These are phyloP conservation scores for Populus simonii DNA, from an alignment of 345 rosid species.

Conservation along the genomic window DNA sequence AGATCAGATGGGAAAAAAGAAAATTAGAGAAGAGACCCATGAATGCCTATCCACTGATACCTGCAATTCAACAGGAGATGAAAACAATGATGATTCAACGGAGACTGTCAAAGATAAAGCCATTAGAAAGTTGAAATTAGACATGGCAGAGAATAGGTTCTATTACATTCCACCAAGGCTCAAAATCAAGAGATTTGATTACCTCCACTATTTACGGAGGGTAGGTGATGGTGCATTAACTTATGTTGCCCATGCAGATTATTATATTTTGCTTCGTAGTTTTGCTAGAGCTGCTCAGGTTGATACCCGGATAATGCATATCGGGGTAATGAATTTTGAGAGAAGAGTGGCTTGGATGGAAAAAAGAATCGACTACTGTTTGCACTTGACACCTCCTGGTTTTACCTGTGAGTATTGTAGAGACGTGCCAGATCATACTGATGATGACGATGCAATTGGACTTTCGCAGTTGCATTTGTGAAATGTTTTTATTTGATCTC, in stretches of 20 bases:
- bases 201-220: conserved; percentile 65
- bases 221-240: conserved; percentile 48
- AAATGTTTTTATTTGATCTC: background rate
- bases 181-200: conserved; percentile 50
- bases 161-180: conserved; percentile 67
- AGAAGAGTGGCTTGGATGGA: conserved; percentile 80
- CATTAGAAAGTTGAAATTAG: conserved; percentile 45
- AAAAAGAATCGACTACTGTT: conserved; percentile 50
- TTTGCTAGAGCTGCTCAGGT: conserved; percentile 63
- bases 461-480: conserved; percentile 26
- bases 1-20: conserved; percentile 19
- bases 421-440: conserved; percentile 17
- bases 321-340: conserved; percentile 64
- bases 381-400: conserved; percentile 43
- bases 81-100: conserved; percentile 9
- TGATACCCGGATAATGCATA: conserved; percentile 61
- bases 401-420: conserved; percentile 47
- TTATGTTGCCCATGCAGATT: conserved; percentile 74
- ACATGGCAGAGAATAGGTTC: conserved; percentile 73
- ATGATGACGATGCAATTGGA: conserved; percentile 20
- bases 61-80: conserved; percentile 16
- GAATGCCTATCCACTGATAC: conserved; percentile 14
- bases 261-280: conserved; percentile 65
- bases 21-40: conserved; percentile 13
- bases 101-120: conserved; percentile 27